Evolutionary conservation across 345 rosid species (phyloP), one percentile per base, ranked within the genome.

Genomic region (Eutrema yunnanense): DNA sequence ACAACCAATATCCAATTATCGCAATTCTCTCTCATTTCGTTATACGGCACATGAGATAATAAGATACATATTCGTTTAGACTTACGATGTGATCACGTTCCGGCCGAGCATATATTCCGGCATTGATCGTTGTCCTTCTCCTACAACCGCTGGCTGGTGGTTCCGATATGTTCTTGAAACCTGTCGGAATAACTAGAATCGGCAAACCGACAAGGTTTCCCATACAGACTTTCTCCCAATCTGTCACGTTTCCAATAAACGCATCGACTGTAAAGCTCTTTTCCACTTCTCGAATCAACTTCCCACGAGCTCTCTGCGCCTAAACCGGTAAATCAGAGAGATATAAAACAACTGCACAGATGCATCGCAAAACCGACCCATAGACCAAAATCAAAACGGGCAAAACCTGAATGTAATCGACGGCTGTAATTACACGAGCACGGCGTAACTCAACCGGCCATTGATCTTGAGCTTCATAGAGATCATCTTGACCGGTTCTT

Each of bases 201-300:
- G 96, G 98, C 41, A 93, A 53, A 29, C 98, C 98, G 10, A 87
- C 97, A 2, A 90, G 90, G 84, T 93, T 93, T 72, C 96, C 98
- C 82, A 90, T 11, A 78, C 97, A 86, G 6, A 87, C 88, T 82
- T 73, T 91, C 82, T 93, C 98, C 97, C 97, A 90, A 26, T 93
- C 98, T 0, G 87, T 93, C 46, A 85, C 96, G 65, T 87, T 89
- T 62, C 94, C 98, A 6, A 93, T 71, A 79, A 90, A 90, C 22
- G 94, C 98, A 69, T 93, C 96, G 0, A 90, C 92, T 0, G 71
- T 84, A 71, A 93, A 88, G 66, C 87, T 81, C 59, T 86, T 83
- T 71, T 85, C 76, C 32, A 93, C 97, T 84, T 93, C 96, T 16
- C 73, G 78, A 14, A 93, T 86, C 62, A 93, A 71, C 75, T 82